Percentiles rank a stretch among this genome's conserved stretches.
Evolutionary conservation across 768 basidiomycete species (phyloP).

Genomic region (Hericium erinaceus): DNA sequence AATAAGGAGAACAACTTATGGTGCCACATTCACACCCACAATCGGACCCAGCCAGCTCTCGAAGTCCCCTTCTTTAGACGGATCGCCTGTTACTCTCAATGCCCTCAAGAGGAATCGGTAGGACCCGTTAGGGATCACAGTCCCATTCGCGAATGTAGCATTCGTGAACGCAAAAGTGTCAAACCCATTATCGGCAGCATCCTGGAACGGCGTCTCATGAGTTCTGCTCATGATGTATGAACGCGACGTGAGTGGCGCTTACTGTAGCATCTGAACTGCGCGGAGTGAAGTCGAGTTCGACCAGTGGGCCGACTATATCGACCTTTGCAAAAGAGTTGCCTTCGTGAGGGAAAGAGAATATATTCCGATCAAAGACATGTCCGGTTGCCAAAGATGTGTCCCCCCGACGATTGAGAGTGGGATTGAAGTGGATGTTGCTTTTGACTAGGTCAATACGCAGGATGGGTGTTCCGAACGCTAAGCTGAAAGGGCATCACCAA

Average conservation of each 20-base stretch:
- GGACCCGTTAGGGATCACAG: not conserved
- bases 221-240: not conserved
- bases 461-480: constrained; percentile 40
- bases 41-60: not conserved
- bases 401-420: constrained; percentile 28
- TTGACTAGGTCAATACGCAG: constrained; percentile 41
- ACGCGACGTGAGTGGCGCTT: not conserved
- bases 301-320: constrained; percentile 36
- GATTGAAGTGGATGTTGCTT: constrained; percentile 29
- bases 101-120: not conserved
- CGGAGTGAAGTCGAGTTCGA: constrained; percentile 35
- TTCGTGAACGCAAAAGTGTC: not conserved
- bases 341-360: constrained; percentile 32
- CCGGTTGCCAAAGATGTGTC: not conserved
- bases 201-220: not conserved
- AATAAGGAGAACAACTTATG: not conserved
- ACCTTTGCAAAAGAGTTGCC: constrained; percentile 29
- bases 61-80: not conserved
- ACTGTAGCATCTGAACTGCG: constrained; percentile 30
- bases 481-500: constrained; percentile 17
- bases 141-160: not conserved
- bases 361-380: constrained; percentile 13
- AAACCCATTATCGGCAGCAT: not conserved
- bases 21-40: not conserved
- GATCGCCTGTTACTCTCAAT: not conserved